Base-by-base conservation (phyloP, 2,329 filamentous ascomycete species). In the Diaporthe ilicicola region DNA sequence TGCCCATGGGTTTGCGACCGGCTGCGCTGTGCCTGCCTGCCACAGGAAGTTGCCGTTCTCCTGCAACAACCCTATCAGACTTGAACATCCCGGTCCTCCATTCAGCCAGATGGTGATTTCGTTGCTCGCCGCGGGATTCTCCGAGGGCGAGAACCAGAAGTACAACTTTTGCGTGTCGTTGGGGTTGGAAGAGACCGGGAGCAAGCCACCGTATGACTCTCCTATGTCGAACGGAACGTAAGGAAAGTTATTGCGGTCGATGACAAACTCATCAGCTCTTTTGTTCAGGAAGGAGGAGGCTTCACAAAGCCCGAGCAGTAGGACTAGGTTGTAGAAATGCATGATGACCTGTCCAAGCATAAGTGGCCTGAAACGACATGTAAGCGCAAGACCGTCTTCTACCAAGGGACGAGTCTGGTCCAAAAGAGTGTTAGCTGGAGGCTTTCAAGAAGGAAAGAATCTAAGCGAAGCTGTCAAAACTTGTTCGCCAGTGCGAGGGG, bases 1-100 rank as follows among this genome's bases (percentile, higher is more conserved):
- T 15, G 87, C 87, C 81, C 91, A 94, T 0, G 86, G 84, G 76
- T 94, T 94, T 51, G 83, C 82, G 0, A 89, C 83, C 0, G 92
- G 91, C 4, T 84, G 83, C 62, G 85, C 85, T 1, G 91, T 94
- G 29, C 93, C 93, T 4, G 88, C 84, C 76, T 90, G 87, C 90
- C 90, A 93, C 4, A 86, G 72, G 75, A 93, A 90, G 0, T 92
- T 91, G 0, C 93, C 92, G 75, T 93, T 94, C 76, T 94, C 92
- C 62, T 92, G 91, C 13, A 94, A 79, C 2, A 94, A 83, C 15
- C 91, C 92, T 74, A 89, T 85, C 10, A 93, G 84, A 3, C 89
- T 92, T 42, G 82, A 84, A 74, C 85, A 88, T 22, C 85, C 86
- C n/a, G 86, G 86, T 79, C 81, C 81, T 9, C 88, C 88, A 69